These are phyloP conservation scores for Fagopyrum tataricum DNA, from an alignment of 148 eudicot genomes.

Conservation along the genomic window DNA sequence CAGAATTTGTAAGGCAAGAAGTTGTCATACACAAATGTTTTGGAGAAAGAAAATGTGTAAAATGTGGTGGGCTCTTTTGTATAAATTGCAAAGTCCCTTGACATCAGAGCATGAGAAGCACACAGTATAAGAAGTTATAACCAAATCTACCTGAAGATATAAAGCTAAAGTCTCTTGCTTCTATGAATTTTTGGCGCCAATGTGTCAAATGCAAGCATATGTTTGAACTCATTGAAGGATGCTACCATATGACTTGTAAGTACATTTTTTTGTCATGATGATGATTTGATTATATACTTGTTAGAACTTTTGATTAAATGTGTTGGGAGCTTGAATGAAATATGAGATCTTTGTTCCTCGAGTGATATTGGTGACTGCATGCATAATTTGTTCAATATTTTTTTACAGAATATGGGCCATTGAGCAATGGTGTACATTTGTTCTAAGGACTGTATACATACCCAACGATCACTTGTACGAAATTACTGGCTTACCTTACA, in stretches of 20 bases:
- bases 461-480: too few relatives aligned
- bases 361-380: too few relatives aligned
- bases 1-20: constrained; percentile 25
- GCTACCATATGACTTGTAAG: constrained; percentile 96
- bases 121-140: constrained; percentile 34
- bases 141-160: constrained; percentile 30
- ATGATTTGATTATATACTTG: not conserved
- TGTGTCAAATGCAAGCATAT: constrained; percentile 72
- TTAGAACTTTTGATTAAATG: not conserved
- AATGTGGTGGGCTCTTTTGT: constrained; percentile 48
- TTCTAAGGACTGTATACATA: too few relatives aligned
- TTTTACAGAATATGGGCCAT: too few relatives aligned
- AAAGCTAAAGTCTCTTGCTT: constrained; percentile 35
- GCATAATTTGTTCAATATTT: too few relatives aligned
- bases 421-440: too few relatives aligned
- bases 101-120: constrained; percentile 45
- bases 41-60: constrained; percentile 50
- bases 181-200: constrained; percentile 57
- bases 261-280: constrained; percentile 16
- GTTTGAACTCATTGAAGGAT: constrained; percentile 73
- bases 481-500: too few relatives aligned
- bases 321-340: not conserved
- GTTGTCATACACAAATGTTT: not conserved
- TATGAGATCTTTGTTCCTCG: too few relatives aligned
- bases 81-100: constrained; percentile 68